Base-by-base conservation (phyloP, 1,139 yeast species). In the Scheffersomyces illinoinensis region DNA sequence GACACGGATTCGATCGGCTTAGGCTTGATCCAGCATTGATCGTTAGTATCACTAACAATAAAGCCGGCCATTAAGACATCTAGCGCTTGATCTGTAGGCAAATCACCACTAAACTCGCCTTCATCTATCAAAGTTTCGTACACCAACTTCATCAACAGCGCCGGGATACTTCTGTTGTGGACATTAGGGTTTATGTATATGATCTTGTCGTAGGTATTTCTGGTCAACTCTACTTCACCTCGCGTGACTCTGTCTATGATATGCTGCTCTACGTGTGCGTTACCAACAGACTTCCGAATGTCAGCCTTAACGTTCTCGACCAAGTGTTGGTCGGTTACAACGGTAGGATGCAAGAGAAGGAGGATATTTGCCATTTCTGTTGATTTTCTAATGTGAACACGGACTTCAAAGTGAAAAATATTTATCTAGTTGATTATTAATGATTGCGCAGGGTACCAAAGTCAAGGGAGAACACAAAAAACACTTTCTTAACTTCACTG, bases 211-310 rank as follows among this genome's bases (percentile, higher is more conserved):
- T 79, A 91, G 51, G 76, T 67, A 21, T 73, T 71, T 2, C 72
- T 66, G 1, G 77, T 76, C 53, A 90, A 75, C 52, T 72, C 73
- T n/a, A 88, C 86, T 18, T 83, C 83, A 6, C 81, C 83, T 52
- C 78, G 82, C 49, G 90, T 85, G 50, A 91, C 84, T 60, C 96
- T 80, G 70, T 90, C 95, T 54, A 90, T 84, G 56, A 91, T 83
- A 65, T 88, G 90, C 69, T 88, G 93, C 52, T 80, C 79, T 24
- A 85, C 66, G n/a, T 63, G 66, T 50, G 54, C 60, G 19, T 50
- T 57, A 2, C 54, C 49, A 51, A 54, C 56, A 21, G 56, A 53
- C 17, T 51, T 56, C 52, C 77, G 76, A 21, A 85, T 65, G 14
- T 61, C 62, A 50, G 49, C 59, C 65, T 85, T 83, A 54, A 76